Percentiles rank a stretch among this genome's conserved stretches.
phyloP scores from a whole-genome alignment of 768 basidiomycete species.

The Boletus speciosus region DNA sequence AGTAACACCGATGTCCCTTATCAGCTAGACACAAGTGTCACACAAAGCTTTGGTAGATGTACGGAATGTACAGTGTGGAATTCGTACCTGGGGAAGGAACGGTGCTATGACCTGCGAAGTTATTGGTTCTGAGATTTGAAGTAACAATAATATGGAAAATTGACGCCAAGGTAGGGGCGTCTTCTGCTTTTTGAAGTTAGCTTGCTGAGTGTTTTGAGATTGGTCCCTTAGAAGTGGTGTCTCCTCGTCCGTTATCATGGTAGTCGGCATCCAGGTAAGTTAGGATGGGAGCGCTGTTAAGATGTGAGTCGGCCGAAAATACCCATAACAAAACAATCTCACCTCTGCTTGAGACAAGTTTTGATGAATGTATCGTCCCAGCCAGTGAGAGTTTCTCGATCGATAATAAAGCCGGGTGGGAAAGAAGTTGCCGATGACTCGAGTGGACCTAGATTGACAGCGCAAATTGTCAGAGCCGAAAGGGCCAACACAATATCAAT shows the following conservation, averaged over 20 bases:
- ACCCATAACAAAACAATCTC: background rate
- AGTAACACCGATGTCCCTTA: slow-evolving; percentile 35
- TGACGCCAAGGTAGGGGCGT: slow-evolving; percentile 69
- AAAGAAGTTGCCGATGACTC: no score
- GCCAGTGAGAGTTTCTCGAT: background rate
- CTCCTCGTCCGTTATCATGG: slow-evolving; percentile 47
- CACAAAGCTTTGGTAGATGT: background rate
- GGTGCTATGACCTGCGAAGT: slow-evolving; percentile 73
- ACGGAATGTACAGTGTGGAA: background rate
- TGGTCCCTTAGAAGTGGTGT: slow-evolving; percentile 47
- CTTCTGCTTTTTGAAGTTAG: slow-evolving; percentile 26
- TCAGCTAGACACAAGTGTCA: slow-evolving; percentile 13
- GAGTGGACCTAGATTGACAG: no score
- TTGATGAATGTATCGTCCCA: background rate
- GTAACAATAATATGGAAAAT: slow-evolving; percentile 61
- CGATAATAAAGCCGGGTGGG: background rate
- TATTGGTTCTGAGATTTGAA: slow-evolving; percentile 73
- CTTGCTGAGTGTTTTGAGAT: slow-evolving; percentile 2
- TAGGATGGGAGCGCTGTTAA: background rate
- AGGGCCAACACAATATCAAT: no score
- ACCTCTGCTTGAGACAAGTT: background rate
- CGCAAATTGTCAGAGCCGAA: no score
- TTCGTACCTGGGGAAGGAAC: slow-evolving; percentile 57
- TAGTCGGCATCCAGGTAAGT: background rate
- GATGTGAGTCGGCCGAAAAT: background rate